Conservation (phyloP, 2,329 filamentous ascomycete genomes). For the Dothideomycetes sp. region DNA sequence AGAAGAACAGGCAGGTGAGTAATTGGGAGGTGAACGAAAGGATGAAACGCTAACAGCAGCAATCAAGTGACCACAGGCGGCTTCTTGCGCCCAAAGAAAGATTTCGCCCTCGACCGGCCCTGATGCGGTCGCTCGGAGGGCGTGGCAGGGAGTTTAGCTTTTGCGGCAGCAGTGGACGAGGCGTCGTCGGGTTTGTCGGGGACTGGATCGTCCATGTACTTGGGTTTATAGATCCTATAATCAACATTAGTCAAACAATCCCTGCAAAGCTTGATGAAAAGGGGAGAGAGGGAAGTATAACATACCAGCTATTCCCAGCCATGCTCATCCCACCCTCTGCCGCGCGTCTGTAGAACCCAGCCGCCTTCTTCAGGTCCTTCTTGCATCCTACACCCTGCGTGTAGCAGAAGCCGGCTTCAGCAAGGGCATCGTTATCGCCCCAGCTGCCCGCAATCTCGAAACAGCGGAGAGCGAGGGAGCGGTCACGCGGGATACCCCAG, state of each 20-base stretch:
- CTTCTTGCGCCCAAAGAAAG: constrained; percentile 12
- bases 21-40: too few species aligned
- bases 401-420: constrained; percentile 94
- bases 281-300: too few species aligned
- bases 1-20: too few species aligned
- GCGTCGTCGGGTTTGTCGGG: constrained; percentile 1
- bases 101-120: constrained; percentile 5
- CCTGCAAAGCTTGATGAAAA: constrained; percentile 1
- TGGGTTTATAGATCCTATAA: constrained; percentile 86
- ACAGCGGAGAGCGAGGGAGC: constrained; percentile 73
- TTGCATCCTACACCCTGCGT: constrained; percentile 87
- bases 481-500: constrained; percentile 94
- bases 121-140: neutral
- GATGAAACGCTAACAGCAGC: neutral
- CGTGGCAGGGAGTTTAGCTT: constrained; percentile 3
- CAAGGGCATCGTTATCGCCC: constrained; percentile 89
- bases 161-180: too few species aligned
- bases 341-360: constrained; percentile 79
- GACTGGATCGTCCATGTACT: constrained; percentile 59
- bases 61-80: constrained; percentile 1
- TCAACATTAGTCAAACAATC: constrained; percentile 10
- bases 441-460: constrained; percentile 94
- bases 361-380: constrained; percentile 91
- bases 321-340: constrained; percentile 93
- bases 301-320: constrained; percentile 96